Base-by-base conservation (phyloP, 345 rosid species). In the Populus deltoides region DNA sequence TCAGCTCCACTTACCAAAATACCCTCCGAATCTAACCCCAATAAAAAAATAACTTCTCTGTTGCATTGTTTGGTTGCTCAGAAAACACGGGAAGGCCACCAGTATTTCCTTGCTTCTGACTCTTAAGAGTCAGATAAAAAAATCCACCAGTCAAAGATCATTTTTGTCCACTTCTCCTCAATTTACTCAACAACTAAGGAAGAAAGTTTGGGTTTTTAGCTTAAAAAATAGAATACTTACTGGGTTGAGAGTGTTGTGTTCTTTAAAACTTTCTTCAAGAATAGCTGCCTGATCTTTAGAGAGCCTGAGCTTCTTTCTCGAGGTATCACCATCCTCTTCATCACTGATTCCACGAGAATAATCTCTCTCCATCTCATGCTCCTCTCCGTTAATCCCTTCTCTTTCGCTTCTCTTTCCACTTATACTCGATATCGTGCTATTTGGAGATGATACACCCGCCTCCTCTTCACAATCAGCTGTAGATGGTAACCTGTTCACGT, bases 161-260 rank as follows among this genome's bases (percentile, higher is more conserved):
- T 57, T 57, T 9, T 4, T 57, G 63, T n/a, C 5, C 53, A 24
- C 51, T 51, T 70, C 47, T 20, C 55, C 43, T 55, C 67, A 71
- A 66, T 66, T 75, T 81, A 77, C 62, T 71, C 72, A 18, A 53
- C 29, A 51, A 66, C 55, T 75, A 66, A 77, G 82, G 41, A 71
- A 1, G 33, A 38, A 67, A 36, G 29, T 11, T 36, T 5, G 35
- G 11, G 15, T 36, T 8, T 47, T 53, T 15, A 51, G 7, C 27
- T 16, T 8, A 7, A 66, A 51, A 29, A 43, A 36, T 27, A 51
- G 12, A 22, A 18, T 10, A 88, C 90, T 84, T 88, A 95, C 99
- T 3, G 98, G 99, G 76, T 94, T 97, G 70, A 97, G 99, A 80
- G 99, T 97, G 84, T 82, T 92, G 82, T 97, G 93, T 49, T 97